Percentiles rank a stretch among this genome's conserved stretches.
These are phyloP conservation scores for Trametes hirsuta DNA, from an alignment of 1,284 basidiomycete species.

Conservation along the genomic window DNA sequence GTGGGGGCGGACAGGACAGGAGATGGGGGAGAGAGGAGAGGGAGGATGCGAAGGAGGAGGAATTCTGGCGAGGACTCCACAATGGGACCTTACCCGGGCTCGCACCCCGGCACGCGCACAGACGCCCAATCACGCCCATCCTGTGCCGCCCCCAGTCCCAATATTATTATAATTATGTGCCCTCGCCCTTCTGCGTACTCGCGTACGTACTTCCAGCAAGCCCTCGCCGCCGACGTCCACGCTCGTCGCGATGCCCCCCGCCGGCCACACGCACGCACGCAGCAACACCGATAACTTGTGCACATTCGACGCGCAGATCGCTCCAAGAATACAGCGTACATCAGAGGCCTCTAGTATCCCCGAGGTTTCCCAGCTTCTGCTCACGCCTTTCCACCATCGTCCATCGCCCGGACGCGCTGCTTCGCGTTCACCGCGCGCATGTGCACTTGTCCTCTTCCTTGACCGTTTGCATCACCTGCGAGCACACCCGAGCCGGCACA, in stretches of 20 bases:
- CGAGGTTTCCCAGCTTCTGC: constrained; percentile 21
- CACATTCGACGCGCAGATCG: constrained; percentile 7
- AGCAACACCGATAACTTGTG: neutral
- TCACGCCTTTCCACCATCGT: neutral
- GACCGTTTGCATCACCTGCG: constrained; percentile 67
- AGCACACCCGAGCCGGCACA: constrained; percentile 11
- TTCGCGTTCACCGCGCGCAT: constrained; percentile 47
- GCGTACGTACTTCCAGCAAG: neutral
- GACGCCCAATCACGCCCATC: constrained; percentile 17
- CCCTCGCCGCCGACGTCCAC: neutral
- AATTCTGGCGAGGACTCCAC: constrained; percentile 17
- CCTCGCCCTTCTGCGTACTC: neutral
- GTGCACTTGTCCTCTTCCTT: constrained; percentile 70
- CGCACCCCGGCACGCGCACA: constrained; percentile 6
- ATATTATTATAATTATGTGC: neutral
- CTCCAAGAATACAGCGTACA: constrained; percentile 15
- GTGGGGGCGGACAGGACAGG: neutral
- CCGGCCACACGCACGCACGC: neutral
- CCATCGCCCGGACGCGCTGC: neutral
- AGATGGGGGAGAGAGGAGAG: constrained; percentile 6
- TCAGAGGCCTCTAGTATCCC: constrained; percentile 11
- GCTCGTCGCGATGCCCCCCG: too few species aligned
- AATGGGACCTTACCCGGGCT: constrained; percentile 1
- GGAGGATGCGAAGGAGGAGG: constrained; percentile 13
- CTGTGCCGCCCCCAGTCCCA: constrained; percentile 1